Evolutionary conservation across 2,329 filamentous ascomycete species (phyloP).

Genomic region (Hypoxylon sp.): DNA sequence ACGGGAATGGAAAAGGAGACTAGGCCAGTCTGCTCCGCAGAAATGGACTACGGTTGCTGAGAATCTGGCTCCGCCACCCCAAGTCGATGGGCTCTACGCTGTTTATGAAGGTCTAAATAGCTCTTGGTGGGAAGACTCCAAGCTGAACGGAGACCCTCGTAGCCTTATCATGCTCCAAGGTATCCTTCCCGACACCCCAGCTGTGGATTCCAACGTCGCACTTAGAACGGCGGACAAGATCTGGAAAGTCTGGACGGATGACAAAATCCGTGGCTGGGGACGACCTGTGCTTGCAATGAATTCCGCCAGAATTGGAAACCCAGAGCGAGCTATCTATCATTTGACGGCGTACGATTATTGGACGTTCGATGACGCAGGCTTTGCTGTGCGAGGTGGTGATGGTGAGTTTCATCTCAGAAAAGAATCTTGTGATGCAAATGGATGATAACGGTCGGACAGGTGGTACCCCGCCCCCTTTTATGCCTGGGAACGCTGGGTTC

Average conservation of each 20-base stretch:
- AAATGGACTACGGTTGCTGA: conserved; percentile 60
- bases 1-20: conserved; percentile 60
- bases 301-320: conserved; percentile 59
- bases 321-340: conserved; percentile 59
- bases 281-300: conserved; percentile 64
- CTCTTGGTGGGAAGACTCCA: conserved; percentile 60
- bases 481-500: conserved; percentile 58
- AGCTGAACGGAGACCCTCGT: conserved; percentile 60
- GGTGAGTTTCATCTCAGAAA: conserved; percentile 20
- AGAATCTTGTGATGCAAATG: neutral
- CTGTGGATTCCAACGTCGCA: conserved; percentile 57
- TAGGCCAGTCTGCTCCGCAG: conserved; percentile 56
- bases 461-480: conserved; percentile 54
- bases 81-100: conserved; percentile 59
- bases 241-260: conserved; percentile 59
- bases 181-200: conserved; percentile 59
- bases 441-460: conserved; percentile 31
- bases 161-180: conserved; percentile 63
- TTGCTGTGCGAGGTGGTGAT: conserved; percentile 40
- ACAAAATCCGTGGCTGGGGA: conserved; percentile 63
- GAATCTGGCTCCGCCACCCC: conserved; percentile 62
- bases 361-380: conserved; percentile 58
- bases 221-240: conserved; percentile 59
- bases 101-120: conserved; percentile 64
- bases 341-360: conserved; percentile 61